These are phyloP conservation scores for Seiridium cupressi DNA, from an alignment of 2,329 filamentous ascomycete species.

Conservation along the genomic window DNA sequence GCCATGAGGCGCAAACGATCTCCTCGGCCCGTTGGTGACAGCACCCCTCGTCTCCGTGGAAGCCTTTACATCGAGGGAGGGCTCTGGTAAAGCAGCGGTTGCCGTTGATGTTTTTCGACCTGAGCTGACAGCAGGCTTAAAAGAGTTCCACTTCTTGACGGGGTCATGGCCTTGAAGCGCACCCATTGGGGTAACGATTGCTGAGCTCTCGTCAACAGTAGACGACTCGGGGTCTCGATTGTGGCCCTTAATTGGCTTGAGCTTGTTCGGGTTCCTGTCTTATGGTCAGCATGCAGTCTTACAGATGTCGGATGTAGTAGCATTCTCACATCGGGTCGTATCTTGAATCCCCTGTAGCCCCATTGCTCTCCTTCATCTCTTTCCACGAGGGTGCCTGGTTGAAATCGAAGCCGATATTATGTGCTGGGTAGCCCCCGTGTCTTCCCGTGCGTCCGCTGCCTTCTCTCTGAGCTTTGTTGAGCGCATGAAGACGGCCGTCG, in stretches of 20 bases:
- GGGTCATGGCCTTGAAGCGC: too few species aligned
- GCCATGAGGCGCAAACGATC: background rate
- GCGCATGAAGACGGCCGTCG: slow-evolving; percentile 1
- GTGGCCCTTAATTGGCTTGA: too few species aligned
- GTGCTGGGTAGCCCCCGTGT: background rate
- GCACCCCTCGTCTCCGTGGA: background rate
- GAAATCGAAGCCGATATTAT: too few species aligned
- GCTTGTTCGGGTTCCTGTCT: background rate
- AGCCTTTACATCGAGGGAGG: background rate
- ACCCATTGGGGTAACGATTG: background rate
- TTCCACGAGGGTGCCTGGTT: background rate
- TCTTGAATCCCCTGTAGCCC: background rate
- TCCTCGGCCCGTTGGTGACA: background rate
- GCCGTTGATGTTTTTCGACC: background rate
- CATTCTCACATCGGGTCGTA: background rate
- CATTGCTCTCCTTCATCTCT: background rate
- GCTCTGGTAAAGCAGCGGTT: background rate
- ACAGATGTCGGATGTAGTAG: background rate
- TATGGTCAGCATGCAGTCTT: background rate
- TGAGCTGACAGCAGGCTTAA: background rate
- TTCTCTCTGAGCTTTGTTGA: background rate
- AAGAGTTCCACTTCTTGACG: background rate
- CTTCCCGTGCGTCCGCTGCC: background rate
- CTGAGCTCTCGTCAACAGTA: background rate
- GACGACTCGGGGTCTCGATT: too few species aligned